These are phyloP conservation scores for Claviceps spartinae DNA, from an alignment of 2,329 filamentous ascomycete genomes.

Conservation along the genomic window DNA sequence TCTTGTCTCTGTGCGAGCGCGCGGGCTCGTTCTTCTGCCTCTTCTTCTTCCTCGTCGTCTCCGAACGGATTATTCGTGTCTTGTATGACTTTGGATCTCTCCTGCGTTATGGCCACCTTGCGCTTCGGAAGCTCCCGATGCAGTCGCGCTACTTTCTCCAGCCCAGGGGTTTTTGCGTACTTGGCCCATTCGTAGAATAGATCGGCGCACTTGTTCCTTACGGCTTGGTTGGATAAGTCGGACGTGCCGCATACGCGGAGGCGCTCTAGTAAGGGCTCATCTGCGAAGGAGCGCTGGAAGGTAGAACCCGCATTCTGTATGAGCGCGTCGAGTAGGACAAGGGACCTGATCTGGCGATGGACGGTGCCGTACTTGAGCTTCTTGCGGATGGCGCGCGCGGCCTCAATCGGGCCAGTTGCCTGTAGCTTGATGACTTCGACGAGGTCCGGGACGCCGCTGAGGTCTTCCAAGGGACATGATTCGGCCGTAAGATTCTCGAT, in stretches of 20 bases:
- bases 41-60: slow-evolving; percentile 51
- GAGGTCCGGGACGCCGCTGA: slow-evolving; percentile 82
- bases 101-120: slow-evolving; percentile 61
- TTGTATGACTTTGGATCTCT: slow-evolving; percentile 67
- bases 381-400: slow-evolving; percentile 84
- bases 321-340: slow-evolving; percentile 80
- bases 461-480: slow-evolving; percentile 77
- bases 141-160: slow-evolving; percentile 66
- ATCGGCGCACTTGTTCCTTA: slow-evolving; percentile 77
- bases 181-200: slow-evolving; percentile 82
- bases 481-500: slow-evolving; percentile 86
- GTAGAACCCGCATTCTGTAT: slow-evolving; percentile 86
- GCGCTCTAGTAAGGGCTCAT: slow-evolving; percentile 84
- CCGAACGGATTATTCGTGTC: slow-evolving; percentile 67
- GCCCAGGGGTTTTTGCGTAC: slow-evolving; percentile 68
- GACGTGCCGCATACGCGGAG: slow-evolving; percentile 79
- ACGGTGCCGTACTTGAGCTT: slow-evolving; percentile 96
- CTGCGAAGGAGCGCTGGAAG: slow-evolving; percentile 77
- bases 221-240: slow-evolving; percentile 67
- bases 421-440: slow-evolving; percentile 91
- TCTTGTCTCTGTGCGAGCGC: slow-evolving; percentile 13
- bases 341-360: slow-evolving; percentile 81
- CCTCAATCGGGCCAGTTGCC: slow-evolving; percentile 72
- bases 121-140: slow-evolving; percentile 53
- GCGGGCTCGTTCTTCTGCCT: slow-evolving; percentile 30